Evolutionary conservation across 2,329 filamentous ascomycete species (phyloP), one percentile per base, ranked within the genome.

Genomic region (Dothistroma septosporum): DNA sequence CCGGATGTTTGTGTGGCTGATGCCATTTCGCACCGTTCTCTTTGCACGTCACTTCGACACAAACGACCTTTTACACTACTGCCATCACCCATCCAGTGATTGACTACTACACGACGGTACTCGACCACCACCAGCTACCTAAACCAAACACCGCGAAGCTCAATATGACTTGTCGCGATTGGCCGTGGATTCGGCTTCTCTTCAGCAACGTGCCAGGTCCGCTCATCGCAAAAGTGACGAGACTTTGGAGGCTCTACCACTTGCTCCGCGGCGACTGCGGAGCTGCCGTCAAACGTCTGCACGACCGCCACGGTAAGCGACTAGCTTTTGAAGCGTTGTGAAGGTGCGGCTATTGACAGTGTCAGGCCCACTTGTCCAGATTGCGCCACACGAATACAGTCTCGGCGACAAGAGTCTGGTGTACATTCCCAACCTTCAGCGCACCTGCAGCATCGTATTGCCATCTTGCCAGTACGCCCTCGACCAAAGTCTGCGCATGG

Each of bases 161-260:
- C 31, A 57, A 53, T 32, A 33, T 58, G 31, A 57, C 52, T 44
- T 57, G 46, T 49, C 56, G 35, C 33, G 35, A 52, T 35, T 62
- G 57, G 54, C 28, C 52, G 14, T 46, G 55, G n/a, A 31, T 61
- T 14, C 56, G 57, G 12, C 53, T 50, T 11, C 21, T 62, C 19
- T 53, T 57, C 55, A 55, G 44, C 35, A 41, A 60, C 19, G 61
- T 68, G 7, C 63, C 65, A 41, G 67, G 66, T 22, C 60, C 65
- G 7, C 28, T 63, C 21, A 41, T 69, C 22, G 68, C 68, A 16
- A 67, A 66, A 41, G 37, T 67, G 22, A 63, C 66, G 9, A 41
- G 53, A 16, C 41, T 68, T 0, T 69, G 66, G 66, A 65, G 66
- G 57, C 16, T 59, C 2, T 61, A 50, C 56, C 65, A 69, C 44